A percentile compares a stretch with the other conserved stretches of the same genome.
Conservation (phyloP, 768 basidiomycete species). For the Crassisporium funariophilum region DNA sequence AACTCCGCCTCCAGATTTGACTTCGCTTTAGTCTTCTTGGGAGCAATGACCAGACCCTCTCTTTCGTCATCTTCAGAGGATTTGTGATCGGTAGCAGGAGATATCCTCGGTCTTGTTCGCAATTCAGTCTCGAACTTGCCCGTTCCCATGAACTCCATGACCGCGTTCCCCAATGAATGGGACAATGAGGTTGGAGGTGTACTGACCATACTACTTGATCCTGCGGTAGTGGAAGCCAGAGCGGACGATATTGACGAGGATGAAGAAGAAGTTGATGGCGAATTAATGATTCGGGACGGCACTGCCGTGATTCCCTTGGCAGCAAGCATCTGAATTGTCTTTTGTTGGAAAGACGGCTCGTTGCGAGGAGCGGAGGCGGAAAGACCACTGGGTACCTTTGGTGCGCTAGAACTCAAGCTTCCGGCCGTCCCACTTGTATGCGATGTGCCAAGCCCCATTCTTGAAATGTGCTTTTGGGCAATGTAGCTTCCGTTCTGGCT, state of each 20-base stretch:
- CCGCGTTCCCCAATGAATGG: slow-evolving; percentile 47
- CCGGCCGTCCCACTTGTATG: slow-evolving; percentile 30
- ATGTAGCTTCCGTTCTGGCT: slow-evolving; percentile 44
- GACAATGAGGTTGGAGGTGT: slow-evolving; percentile 61
- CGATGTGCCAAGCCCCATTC: slow-evolving; percentile 24
- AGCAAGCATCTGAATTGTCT: slow-evolving; percentile 18
- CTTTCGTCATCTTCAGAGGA: slow-evolving; percentile 20
- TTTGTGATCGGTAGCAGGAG: slow-evolving; percentile 16
- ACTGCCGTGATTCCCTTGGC: slow-evolving; percentile 23
- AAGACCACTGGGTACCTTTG: slow-evolving; percentile 42
- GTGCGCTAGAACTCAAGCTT: slow-evolving; percentile 41
- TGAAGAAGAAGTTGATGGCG: slow-evolving; percentile 53
- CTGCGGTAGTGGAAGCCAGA: slow-evolving; percentile 35
- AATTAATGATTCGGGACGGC: slow-evolving; percentile 24
- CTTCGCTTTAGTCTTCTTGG: slow-evolving; percentile 37
- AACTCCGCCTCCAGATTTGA: slow-evolving; percentile 30
- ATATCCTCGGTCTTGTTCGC: slow-evolving; percentile 20
- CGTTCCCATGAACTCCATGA: slow-evolving; percentile 42
- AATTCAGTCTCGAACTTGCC: slow-evolving; percentile 30
- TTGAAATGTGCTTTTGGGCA: slow-evolving; percentile 42
- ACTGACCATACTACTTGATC: slow-evolving; percentile 47
- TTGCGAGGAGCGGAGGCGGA: slow-evolving; percentile 31
- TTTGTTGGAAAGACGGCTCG: slow-evolving; percentile 18
- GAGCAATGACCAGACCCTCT: slow-evolving; percentile 31
- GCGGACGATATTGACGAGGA: slow-evolving; percentile 54